Percentiles rank a stretch among this genome's conserved stretches.
These are phyloP conservation scores for Geotrichum reessii DNA, from an alignment of 1,139 yeast species.

Conservation along the genomic window DNA sequence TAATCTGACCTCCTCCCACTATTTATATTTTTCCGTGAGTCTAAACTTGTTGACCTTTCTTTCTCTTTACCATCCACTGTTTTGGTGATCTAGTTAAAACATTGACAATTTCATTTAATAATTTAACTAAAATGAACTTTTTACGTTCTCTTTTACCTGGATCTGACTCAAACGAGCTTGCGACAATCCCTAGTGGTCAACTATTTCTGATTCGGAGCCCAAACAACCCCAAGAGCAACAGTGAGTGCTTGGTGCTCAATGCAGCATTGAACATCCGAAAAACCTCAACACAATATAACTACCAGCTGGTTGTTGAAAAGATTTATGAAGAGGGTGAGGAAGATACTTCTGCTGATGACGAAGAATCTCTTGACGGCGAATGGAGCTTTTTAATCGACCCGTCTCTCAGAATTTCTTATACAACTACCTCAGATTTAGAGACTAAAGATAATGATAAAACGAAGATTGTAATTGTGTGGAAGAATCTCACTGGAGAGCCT, in stretches of 20 bases:
- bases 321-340: slow-evolving; percentile 65
- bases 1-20: neutral
- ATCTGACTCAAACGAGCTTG: slow-evolving; percentile 59
- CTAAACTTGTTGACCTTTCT: slow-evolving; percentile 11
- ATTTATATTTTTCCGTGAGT: neutral
- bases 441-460: slow-evolving; percentile 35
- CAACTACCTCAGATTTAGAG: slow-evolving; percentile 31
- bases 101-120: neutral
- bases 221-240: slow-evolving; percentile 11
- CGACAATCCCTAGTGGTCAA: slow-evolving; percentile 73
- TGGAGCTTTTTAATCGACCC: slow-evolving; percentile 63
- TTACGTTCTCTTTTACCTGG: slow-evolving; percentile 63
- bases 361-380: slow-evolving; percentile 48
- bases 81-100: slow-evolving; percentile 32
- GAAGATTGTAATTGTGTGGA: slow-evolving; percentile 62
- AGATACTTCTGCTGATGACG: slow-evolving; percentile 32
- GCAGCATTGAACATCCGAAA: slow-evolving; percentile 69
- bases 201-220: slow-evolving; percentile 59
- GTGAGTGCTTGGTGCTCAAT: slow-evolving; percentile 51
- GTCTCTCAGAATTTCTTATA: slow-evolving; percentile 48
- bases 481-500: slow-evolving; percentile 74
- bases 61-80: slow-evolving; percentile 11
- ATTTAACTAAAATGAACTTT: slow-evolving; percentile 56
- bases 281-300: slow-evolving; percentile 59
- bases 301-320: slow-evolving; percentile 66